phyloP scores from a whole-genome alignment of 352 stramenopile species.

The Globisporangium heterothallicum region DNA sequence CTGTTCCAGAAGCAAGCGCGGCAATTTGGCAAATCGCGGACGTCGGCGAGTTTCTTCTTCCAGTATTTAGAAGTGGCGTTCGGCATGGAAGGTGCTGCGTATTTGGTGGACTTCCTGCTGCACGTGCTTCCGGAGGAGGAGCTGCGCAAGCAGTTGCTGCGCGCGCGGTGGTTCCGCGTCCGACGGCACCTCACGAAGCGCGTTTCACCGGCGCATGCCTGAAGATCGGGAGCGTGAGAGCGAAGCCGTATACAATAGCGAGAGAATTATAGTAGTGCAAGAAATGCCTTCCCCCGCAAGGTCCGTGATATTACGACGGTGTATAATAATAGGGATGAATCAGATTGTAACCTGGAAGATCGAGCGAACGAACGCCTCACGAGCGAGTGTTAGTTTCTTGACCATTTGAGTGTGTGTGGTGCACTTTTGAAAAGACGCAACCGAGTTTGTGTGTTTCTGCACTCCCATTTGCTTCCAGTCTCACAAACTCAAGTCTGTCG shows the following conservation, averaged over 20 bases:
- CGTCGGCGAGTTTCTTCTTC: slow-evolving; percentile 52
- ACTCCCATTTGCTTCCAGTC: slow-evolving; percentile 1
- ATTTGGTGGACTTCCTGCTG: slow-evolving; percentile 80
- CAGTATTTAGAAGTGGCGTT: slow-evolving; percentile 83
- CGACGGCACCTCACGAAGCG: slow-evolving; percentile 54
- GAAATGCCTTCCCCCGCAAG: too few species aligned
- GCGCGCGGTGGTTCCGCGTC: slow-evolving; percentile 64
- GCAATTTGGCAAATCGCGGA: slow-evolving; percentile 66
- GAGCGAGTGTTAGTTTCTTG: too few species aligned
- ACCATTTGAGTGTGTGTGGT: too few species aligned
- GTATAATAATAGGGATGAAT: too few species aligned
- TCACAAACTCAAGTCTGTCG: too few species aligned
- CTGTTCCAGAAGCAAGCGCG: slow-evolving; percentile 75
- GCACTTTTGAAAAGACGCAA: too few species aligned
- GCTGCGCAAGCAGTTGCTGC: slow-evolving; percentile 55
- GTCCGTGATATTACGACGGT: too few species aligned
- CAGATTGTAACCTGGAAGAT: too few species aligned
- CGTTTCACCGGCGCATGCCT: slow-evolving; percentile 25
- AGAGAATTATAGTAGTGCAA: neutral
- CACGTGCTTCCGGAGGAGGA: slow-evolving; percentile 67
- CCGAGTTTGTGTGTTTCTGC: too few species aligned
- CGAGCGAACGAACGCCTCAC: too few species aligned
- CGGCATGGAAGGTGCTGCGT: slow-evolving; percentile 56
- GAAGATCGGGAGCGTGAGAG: neutral
- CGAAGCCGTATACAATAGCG: neutral